These are phyloP conservation scores for Colletotrichum cordylinicola DNA, from an alignment of 2,329 filamentous ascomycete species.

Conservation along the genomic window DNA sequence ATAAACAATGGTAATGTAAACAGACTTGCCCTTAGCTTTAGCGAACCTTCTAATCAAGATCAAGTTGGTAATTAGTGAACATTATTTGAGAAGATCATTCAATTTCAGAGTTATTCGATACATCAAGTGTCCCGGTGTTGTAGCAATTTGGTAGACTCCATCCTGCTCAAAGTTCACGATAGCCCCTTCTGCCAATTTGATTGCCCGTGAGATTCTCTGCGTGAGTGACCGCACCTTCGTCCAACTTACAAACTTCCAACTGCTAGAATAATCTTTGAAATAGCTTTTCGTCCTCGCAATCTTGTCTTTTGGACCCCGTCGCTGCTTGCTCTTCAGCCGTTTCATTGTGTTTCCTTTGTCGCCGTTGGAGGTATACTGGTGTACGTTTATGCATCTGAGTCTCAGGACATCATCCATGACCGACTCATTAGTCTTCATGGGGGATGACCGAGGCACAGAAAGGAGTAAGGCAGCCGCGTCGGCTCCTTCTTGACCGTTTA, in stretches of 20 bases:
- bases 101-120: too few species aligned
- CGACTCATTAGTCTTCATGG: neutral
- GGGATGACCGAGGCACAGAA: neutral
- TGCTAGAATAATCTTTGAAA: neutral
- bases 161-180: neutral
- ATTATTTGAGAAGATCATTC: too few species aligned
- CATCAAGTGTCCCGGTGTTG: neutral
- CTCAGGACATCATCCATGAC: neutral
- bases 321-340: neutral
- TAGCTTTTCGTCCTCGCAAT: neutral
- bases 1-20: too few species aligned
- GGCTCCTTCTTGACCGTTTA: neutral
- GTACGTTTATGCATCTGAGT: neutral
- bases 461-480: neutral
- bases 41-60: too few species aligned
- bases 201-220: neutral
- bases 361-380: neutral
- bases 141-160: neutral
- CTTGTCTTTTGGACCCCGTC: neutral
- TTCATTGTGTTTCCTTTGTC: neutral
- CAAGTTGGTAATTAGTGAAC: too few species aligned
- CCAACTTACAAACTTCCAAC: neutral
- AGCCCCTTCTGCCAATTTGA: neutral
- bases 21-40: too few species aligned
- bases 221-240: neutral